Evolutionary conservation across 805 yeast species (phyloP), one percentile per base, ranked within the genome.

Genomic region (Metschnikowia koreensis): DNA sequence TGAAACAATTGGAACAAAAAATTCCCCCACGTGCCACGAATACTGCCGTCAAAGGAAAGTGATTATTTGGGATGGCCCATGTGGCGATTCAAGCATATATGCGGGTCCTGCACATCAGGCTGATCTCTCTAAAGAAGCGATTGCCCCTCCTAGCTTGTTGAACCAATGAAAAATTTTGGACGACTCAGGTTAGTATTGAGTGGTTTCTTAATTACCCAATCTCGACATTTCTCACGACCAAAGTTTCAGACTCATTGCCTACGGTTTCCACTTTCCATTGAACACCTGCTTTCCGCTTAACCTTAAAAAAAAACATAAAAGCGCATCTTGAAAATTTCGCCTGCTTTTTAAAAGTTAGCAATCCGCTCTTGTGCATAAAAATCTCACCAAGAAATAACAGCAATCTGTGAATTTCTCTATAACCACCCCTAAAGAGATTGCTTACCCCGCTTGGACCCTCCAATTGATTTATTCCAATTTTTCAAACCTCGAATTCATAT

Each of bases 141-240:
- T 41, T 49, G 38, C 57, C 57, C 57, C 57, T 53, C 57, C 45
- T 48, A 16, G 49, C 54, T 41, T 46, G 47, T 44, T 48, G 52
- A 45, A 50, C 47, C 37, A 44, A 53, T 51, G 56, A 53, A 53
- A 53, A 53, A 50, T 53, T 53, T 52, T 41, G 49, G 46, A 26
- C 44, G 42, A 26, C 22, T 22, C 22, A 41, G 28, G 33, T 29
- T 12, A 46, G 34, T 44, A n/a, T 39, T 37, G 46, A 33, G 43
- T 22, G 51, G n/a, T 37, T 26, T 48, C 42, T 43, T 38, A 42
- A 13, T 15, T 41, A 31, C 47, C 51, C 43, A 48, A 48, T 38
- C 15, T 28, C 38, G 15, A 38, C 11, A 29, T 38, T 38, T 17
- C 47, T 44, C 28, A 16, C 27, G 15, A n/a, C 10, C 41, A 37